Base-by-base conservation (phyloP, 805 yeast genomes). In the Blastobotrys terrestris region DNA sequence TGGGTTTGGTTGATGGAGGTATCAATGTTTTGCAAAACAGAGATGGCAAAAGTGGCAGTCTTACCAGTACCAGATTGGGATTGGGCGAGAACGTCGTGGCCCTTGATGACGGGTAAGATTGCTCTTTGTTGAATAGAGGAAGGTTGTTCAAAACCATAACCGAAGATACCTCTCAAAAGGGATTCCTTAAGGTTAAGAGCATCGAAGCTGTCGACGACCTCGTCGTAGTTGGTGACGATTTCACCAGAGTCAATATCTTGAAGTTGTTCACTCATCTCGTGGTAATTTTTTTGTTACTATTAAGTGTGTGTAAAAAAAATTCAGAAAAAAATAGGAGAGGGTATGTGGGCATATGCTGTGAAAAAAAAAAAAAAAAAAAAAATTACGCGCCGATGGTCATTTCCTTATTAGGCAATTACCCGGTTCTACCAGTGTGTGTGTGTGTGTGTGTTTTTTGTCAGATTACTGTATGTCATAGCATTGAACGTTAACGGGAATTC, bases 51-150 rank as follows among this genome's bases (percentile, higher is more conserved):
- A 47, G 99, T 94, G 59, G 98, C 99, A 26, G 99, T 94, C 76
- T 94, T 94, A 74, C 99, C 99, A 48, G 99, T 94, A 73, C 99
- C 99, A 39, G 97, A 89, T 75, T 94, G 99, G 55, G 99, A 98
- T 76, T 94, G 99, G 56, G 99, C 99, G 58, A 94, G 82, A 51
- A 91, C 95, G 72, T 94, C 99, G 72, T 90, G 84, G 53, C 97
- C 97, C 67, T 83, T 84, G 64, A 90, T 85, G 71, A 94, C 91
- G 70, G 95, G 99, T 73, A 86, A 76, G 63, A 94, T 94, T 58
- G 98, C 99, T 72, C 99, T 83, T 68, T 90, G 91, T 77, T 94
- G 99, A 75, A 94, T 94, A 53, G 98, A 94, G 52, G 97, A 90
- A 60, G 99, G 99, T 51, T 82, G 81, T 75, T 92, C 98, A 72